These are phyloP conservation scores for Schizosaccharomyces osmophilus DNA, from an alignment of 805 yeast species.

Conservation along the genomic window DNA sequence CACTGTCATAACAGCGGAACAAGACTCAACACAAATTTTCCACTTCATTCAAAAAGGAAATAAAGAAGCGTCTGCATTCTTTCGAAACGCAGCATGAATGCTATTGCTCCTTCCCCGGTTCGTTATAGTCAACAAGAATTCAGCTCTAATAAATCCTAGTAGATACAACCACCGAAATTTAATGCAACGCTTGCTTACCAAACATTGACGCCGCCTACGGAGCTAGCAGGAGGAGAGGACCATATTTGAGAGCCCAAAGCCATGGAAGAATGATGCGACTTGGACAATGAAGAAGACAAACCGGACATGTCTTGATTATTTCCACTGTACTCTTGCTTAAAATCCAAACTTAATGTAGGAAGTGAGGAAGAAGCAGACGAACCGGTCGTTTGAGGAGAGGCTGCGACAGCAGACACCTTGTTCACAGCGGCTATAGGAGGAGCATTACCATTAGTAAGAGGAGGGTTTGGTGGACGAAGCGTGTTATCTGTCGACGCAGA, in stretches of 20 bases:
- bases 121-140: too few species aligned
- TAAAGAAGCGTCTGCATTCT: too few species aligned
- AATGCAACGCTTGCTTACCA: background rate
- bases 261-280: background rate
- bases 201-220: background rate
- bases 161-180: too few species aligned
- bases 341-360: background rate
- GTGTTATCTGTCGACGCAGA: background rate
- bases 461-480: background rate
- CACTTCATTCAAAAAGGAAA: too few species aligned
- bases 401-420: background rate
- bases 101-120: too few species aligned
- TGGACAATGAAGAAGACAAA: background rate
- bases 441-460: background rate
- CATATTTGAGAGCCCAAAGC: background rate
- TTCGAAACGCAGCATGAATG: too few species aligned
- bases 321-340: background rate
- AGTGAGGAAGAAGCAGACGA: background rate
- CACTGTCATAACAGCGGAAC: too few species aligned
- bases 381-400: background rate
- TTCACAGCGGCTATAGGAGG: background rate
- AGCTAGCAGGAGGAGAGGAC: background rate
- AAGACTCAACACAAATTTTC: too few species aligned
- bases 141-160: too few species aligned
- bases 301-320: background rate